Evolutionary conservation across 352 stramenopile genomes (phyloP).

Genomic region (Phytopythium oedochilum): DNA sequence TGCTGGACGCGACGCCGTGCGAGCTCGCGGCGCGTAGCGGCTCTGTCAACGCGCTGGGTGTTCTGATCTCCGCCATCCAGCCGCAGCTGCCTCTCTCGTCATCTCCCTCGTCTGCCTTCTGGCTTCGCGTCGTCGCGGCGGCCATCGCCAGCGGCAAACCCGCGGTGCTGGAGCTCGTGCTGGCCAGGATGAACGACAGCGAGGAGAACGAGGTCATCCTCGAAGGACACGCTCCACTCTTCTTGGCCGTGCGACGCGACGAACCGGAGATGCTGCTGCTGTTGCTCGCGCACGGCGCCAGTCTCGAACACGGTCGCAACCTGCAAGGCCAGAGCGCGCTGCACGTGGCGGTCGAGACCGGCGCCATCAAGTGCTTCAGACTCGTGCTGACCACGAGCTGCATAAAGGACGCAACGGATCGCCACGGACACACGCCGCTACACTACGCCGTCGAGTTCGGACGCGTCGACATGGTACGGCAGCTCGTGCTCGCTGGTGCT

Average conservation of each 20-base stretch:
- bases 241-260: background rate
- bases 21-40: background rate
- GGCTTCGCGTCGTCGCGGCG: background rate
- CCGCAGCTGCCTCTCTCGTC: background rate
- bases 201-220: background rate
- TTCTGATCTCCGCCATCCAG: background rate
- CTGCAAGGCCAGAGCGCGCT: background rate
- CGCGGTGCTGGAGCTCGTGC: background rate
- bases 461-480: background rate
- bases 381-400: background rate
- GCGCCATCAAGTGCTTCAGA: background rate
- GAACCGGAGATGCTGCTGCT: background rate
- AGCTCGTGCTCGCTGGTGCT: background rate
- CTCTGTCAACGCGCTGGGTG: background rate
- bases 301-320: background rate
- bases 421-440: background rate
- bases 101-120: background rate
- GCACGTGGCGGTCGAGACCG: background rate
- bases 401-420: background rate
- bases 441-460: slow-evolving; percentile 1
- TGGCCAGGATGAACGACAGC: background rate
- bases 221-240: background rate
- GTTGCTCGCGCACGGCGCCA: background rate
- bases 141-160: background rate
- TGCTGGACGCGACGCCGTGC: background rate